These are phyloP conservation scores for Tetragonia tetragonoides DNA, from an alignment of 148 eudicot species.

Conservation along the genomic window DNA sequence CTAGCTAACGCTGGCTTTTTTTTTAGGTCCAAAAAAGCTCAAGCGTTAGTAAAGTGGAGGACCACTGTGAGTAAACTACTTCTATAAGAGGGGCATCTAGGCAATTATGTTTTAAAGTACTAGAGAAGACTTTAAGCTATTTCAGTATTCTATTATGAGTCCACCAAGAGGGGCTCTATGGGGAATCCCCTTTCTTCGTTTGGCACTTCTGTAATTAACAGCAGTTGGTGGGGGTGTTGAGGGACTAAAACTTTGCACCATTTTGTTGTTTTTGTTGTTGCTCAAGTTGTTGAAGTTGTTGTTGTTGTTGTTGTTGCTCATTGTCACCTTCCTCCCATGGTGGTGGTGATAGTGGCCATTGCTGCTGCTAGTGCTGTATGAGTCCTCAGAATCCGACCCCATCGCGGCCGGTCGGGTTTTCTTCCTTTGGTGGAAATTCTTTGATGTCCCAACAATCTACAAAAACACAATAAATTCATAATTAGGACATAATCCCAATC, in stretches of 20 bases:
- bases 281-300: constrained; percentile 22
- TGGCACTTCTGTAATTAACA: constrained; percentile 47
- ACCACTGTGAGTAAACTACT: constrained; percentile 25
- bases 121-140: background rate
- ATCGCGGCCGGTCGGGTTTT: constrained; percentile 6
- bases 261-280: constrained; percentile 31
- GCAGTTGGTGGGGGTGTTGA: constrained; percentile 81
- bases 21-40: constrained; percentile 27
- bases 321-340: constrained; percentile 23
- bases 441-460: constrained; percentile 81
- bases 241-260: constrained; percentile 58
- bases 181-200: constrained; percentile 94
- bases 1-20: constrained; percentile 25
- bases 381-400: constrained; percentile 62
- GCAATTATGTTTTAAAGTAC: constrained; percentile 21
- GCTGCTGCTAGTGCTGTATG: constrained; percentile 54
- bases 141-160: constrained; percentile 40
- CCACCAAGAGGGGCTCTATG: constrained; percentile 86
- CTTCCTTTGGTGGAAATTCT: constrained; percentile 47
- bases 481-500: background rate
- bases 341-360: constrained; percentile 10
- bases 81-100: constrained; percentile 19
- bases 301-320: constrained; percentile 23
- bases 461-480: background rate
- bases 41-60: constrained; percentile 15